Evolutionary conservation across 768 basidiomycete genomes (phyloP), one percentile per base, ranked within the genome.

Genomic region (Hericium alpestre): DNA sequence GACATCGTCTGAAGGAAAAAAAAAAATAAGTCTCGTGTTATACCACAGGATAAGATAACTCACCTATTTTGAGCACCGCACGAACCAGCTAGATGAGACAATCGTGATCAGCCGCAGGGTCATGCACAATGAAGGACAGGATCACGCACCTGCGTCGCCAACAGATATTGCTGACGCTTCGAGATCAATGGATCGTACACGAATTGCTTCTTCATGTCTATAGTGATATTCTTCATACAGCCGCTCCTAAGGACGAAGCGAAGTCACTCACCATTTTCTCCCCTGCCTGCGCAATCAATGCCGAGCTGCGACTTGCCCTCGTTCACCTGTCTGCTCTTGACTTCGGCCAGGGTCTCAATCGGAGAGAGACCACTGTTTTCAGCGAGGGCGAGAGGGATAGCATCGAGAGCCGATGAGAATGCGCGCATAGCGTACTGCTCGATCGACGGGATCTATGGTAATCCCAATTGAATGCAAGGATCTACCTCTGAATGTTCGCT

Each of bases 371-470:
- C 96, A 59, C 92, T 95, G 77, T 99, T 99, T 72, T 99, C 96
- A 13, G 96, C 96, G 11, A 99, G 78, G 4, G 96, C 96, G 12
- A 99, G 81, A 3, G 96, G 96, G 51, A 98, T 74, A n/a, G 93
- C 81, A 65, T 99, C 96, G 8, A 99, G 76, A 13, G 96, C 95
- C 38, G 90, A 89, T 3, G 96, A 81, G 69, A 98, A 99, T n/a
- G 96, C 94, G 51, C 95, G 87, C 94, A 99, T 97, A 2, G 96
- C 96, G 67, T 99, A 99, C 76, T 99, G 96, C 73, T 99, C 96
- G 65, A 99, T 97, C 27, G 92, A 81, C 1, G 96, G 87, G 62
- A 96, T 95, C 90, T 93, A 54, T 25, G 13, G 46, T 27, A 43
- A 55, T 56, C 32, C 53, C n/a, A 23, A 38, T 22, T 41, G n/a